Percentiles rank a stretch among this genome's conserved stretches.
Conservation (phyloP, 2,329 filamentous ascomycete genomes). For the Penicillium sp. region DNA sequence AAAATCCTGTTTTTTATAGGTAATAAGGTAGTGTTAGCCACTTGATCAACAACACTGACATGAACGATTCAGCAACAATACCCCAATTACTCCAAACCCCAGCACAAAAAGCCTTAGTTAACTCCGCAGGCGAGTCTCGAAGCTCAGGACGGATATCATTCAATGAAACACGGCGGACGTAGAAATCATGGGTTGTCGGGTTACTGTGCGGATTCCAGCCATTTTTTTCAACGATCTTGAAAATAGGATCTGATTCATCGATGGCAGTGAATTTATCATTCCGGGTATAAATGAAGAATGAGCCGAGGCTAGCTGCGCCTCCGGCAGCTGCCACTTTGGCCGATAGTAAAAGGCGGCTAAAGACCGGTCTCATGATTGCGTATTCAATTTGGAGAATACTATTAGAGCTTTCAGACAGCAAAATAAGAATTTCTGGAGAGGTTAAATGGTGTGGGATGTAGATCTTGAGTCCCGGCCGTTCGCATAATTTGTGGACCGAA, state of each 20-base stretch:
- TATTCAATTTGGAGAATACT: no score
- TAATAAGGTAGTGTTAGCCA: neutral
- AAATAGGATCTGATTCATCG: neutral
- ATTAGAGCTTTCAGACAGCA: no score
- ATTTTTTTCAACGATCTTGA: neutral
- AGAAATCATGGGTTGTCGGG: neutral
- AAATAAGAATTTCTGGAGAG: neutral
- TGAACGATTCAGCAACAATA: neutral
- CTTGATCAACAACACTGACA: neutral
- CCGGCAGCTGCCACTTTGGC: neutral
- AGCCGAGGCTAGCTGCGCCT: neutral
- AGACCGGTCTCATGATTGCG: neutral
- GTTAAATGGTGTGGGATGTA: neutral
- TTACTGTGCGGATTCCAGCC: neutral
- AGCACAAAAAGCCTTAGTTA: neutral
- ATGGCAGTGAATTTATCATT: neutral
- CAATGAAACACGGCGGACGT: neutral
- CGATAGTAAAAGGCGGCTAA: neutral
- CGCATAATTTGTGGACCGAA: neutral
- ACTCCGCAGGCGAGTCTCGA: neutral
- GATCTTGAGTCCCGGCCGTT: neutral
- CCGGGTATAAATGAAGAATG: constrained; percentile 1
- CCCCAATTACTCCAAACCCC: constrained; percentile 5
- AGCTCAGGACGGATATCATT: neutral
- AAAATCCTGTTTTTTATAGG: constrained; percentile 1